Evolutionary conservation across 2,329 filamentous ascomycete species (phyloP).

Genomic region (Calonectria hawksworthii): DNA sequence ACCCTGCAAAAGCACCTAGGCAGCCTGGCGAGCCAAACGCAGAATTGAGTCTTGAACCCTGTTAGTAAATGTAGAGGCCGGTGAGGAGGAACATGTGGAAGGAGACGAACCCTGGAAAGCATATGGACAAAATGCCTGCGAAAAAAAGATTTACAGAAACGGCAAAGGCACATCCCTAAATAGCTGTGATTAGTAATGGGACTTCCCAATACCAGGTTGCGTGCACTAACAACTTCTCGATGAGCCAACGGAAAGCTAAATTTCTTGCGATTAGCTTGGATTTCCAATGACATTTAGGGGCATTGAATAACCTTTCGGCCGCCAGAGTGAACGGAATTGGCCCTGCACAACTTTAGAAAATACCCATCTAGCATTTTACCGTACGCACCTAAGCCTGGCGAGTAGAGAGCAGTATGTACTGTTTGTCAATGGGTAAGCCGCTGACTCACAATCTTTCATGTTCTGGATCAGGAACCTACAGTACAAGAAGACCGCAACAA

Average conservation of each 20-base stretch:
- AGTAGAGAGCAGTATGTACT: slow-evolving; percentile 59
- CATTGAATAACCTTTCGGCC: slow-evolving; percentile 51
- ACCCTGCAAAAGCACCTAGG: neutral
- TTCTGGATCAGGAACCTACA: slow-evolving; percentile 41
- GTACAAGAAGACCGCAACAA: slow-evolving; percentile 49
- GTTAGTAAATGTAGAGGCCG: neutral
- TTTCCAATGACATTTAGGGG: neutral
- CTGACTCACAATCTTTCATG: fast-evolving
- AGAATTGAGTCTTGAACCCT: neutral
- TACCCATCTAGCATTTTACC: neutral
- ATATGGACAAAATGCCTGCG: slow-evolving; percentile 59
- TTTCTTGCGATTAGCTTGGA: neutral
- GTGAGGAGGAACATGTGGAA: neutral
- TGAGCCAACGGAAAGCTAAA: slow-evolving; percentile 62
- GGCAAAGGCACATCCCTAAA: slow-evolving; percentile 58
- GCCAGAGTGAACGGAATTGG: slow-evolving; percentile 65
- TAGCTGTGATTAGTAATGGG: slow-evolving; percentile 28
- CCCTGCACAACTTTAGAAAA: neutral
- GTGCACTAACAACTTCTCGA: slow-evolving; percentile 55
- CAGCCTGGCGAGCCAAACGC: neutral
- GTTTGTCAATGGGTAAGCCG: neutral
- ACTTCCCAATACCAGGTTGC: neutral
- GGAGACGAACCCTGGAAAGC: slow-evolving; percentile 8
- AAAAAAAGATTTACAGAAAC: slow-evolving; percentile 62
- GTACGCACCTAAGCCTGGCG: slow-evolving; percentile 52